These are phyloP conservation scores for Nannizziopsis barbatae DNA, from an alignment of 2,329 filamentous ascomycete species.

Conservation along the genomic window DNA sequence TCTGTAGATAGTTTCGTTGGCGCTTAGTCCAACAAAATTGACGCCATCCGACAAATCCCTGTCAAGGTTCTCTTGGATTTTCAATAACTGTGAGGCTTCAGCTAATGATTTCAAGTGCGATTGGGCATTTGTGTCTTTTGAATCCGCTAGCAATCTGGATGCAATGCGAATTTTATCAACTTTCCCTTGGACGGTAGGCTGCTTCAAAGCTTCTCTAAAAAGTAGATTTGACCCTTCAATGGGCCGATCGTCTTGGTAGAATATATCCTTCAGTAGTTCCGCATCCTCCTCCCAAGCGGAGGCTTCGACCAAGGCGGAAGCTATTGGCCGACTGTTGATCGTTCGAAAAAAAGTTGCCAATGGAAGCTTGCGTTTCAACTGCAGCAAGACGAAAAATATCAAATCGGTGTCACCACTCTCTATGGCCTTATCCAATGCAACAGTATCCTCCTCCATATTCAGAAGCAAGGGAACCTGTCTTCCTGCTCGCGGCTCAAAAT, in stretches of 20 bases:
- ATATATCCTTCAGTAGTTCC: conserved; percentile 81
- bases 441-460: conserved; percentile 89
- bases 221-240: conserved; percentile 82
- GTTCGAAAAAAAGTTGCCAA: conserved; percentile 85
- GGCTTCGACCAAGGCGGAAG: conserved; percentile 80
- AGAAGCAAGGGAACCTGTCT: conserved; percentile 88
- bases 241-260: conserved; percentile 90
- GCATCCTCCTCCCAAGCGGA: conserved; percentile 68
- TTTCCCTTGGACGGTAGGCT: conserved; percentile 57
- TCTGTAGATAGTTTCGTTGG: conserved; percentile 87
- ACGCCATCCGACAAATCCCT: conserved; percentile 59
- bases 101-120: conserved; percentile 65
- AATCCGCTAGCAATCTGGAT: conserved; percentile 69
- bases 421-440: conserved; percentile 91
- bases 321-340: conserved; percentile 73
- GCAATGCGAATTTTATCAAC: conserved; percentile 83
- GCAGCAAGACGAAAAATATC: conserved; percentile 75
- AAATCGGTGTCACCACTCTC: conserved; percentile 92
- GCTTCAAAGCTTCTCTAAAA: conserved; percentile 67
- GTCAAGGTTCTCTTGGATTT: conserved; percentile 78
- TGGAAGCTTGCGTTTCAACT: conserved; percentile 80
- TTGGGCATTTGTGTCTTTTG: conserved; percentile 55
- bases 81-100: conserved; percentile 67
- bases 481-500: conserved; percentile 89
- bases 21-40: conserved; percentile 67